These are phyloP conservation scores for Russula emetica DNA, from an alignment of 768 basidiomycete species.

Conservation along the genomic window DNA sequence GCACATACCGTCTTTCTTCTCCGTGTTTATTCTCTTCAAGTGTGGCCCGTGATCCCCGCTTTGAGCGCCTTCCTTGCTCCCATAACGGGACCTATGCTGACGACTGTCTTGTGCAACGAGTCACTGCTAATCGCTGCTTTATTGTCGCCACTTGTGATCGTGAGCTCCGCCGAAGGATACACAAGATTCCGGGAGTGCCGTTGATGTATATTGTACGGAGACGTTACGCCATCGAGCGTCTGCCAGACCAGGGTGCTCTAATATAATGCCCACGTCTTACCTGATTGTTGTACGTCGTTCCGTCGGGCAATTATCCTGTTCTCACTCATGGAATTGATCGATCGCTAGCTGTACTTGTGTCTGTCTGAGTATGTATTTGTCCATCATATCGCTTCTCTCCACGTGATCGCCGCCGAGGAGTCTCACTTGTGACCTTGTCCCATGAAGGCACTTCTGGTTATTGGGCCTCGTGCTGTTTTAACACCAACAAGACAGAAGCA, in stretches of 20 bases:
- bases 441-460: background rate
- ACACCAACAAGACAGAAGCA: background rate
- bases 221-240: constrained; percentile 88
- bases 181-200: constrained; percentile 89
- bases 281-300: background rate
- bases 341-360: background rate
- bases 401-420: constrained; percentile 25
- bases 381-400: background rate
- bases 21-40: constrained; percentile 40
- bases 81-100: constrained; percentile 98
- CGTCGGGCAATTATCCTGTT: background rate
- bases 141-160: constrained; percentile 98
- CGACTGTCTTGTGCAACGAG: constrained; percentile 95
- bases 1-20: constrained; percentile 5
- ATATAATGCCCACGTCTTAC: constrained; percentile 14
- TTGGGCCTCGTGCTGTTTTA: background rate
- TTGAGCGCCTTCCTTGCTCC: constrained; percentile 88
- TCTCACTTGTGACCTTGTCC: background rate
- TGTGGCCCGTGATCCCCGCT: constrained; percentile 93
- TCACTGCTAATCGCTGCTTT: constrained; percentile 92
- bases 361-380: background rate
- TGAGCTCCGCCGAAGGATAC: constrained; percentile 85
- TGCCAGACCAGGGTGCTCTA: constrained; percentile 93
- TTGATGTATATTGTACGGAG: constrained; percentile 95
- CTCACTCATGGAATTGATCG: background rate